Evolutionary conservation across 768 basidiomycete species (phyloP).

Genomic region (Leccinum truebloodii): DNA sequence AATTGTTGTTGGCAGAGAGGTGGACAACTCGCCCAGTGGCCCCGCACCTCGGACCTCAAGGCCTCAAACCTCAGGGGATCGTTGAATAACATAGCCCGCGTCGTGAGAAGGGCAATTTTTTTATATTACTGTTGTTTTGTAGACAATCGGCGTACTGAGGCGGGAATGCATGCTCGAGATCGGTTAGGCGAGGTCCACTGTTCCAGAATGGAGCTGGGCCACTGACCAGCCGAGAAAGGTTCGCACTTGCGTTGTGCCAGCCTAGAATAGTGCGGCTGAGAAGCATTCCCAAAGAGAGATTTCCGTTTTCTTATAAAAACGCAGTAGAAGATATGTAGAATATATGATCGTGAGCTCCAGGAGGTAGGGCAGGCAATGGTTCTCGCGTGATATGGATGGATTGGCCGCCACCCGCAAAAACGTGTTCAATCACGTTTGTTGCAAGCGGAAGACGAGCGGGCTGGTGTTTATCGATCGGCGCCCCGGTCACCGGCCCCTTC

Average conservation of each 20-base stretch:
- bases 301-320: constrained; percentile 9
- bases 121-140: constrained; percentile 20
- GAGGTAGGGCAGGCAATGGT: constrained; percentile 1
- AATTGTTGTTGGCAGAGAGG: constrained; percentile 13
- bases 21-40: constrained; percentile 8
- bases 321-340: constrained; percentile 12
- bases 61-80: constrained; percentile 14
- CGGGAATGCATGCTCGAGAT: constrained; percentile 20
- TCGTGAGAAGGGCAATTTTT: constrained; percentile 17
- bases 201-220: constrained; percentile 13
- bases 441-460: constrained; percentile 11
- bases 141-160: constrained; percentile 25
- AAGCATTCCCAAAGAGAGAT: constrained; percentile 16
- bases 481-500: constrained; percentile 23
- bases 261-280: constrained; percentile 30
- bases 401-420: constrained; percentile 16
- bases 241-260: constrained; percentile 21
- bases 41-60: constrained; percentile 4
- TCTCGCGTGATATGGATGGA: constrained; percentile 22
- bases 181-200: constrained; percentile 16
- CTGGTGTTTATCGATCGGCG: constrained; percentile 34
- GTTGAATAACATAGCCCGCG: constrained; percentile 15
- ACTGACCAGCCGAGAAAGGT: constrained; percentile 21
- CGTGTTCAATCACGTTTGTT: constrained; percentile 11
- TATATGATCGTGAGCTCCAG: constrained; percentile 26